Evolutionary conservation across 108 stramenopile species (phyloP).

Genomic region (Cyclotella distinguenda): DNA sequence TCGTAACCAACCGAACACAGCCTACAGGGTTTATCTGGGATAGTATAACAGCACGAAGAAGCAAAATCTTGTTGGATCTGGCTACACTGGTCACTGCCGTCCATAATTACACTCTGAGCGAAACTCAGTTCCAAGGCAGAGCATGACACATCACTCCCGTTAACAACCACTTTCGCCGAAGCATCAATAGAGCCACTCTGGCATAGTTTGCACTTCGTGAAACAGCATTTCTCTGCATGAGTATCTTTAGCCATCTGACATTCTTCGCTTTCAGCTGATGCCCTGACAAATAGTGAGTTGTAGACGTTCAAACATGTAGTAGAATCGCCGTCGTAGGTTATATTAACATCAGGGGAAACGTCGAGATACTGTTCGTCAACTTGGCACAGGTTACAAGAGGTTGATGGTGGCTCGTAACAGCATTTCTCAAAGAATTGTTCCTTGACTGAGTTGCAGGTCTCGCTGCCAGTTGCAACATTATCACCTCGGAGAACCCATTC

Average conservation of each 20-base stretch:
- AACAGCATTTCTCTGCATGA: slow-evolving; percentile 31
- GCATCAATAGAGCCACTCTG: slow-evolving; percentile 39
- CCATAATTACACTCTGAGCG: slow-evolving; percentile 24
- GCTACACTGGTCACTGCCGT: slow-evolving; percentile 31
- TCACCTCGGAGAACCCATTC: slow-evolving; percentile 42
- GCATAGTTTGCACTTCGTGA: slow-evolving; percentile 44
- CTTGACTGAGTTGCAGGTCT: slow-evolving; percentile 37
- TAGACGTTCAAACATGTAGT: slow-evolving; percentile 34
- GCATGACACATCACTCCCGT: slow-evolving; percentile 23
- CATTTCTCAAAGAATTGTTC: slow-evolving; percentile 38
- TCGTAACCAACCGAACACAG: slow-evolving; percentile 31
- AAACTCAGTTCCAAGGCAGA: slow-evolving; percentile 39
- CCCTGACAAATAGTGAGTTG: slow-evolving; percentile 45
- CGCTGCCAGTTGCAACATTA: slow-evolving; percentile 34
- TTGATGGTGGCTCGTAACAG: slow-evolving; percentile 36
- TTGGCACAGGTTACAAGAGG: slow-evolving; percentile 46
- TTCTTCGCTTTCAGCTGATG: slow-evolving; percentile 35
- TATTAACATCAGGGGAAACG: slow-evolving; percentile 18
- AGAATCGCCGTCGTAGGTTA: slow-evolving; percentile 25
- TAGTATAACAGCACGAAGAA: slow-evolving; percentile 38
- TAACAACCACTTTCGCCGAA: slow-evolving; percentile 27
- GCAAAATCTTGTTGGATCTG: slow-evolving; percentile 21
- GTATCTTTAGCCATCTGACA: slow-evolving; percentile 37
- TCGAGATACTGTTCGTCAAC: slow-evolving; percentile 36
- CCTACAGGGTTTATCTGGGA: slow-evolving; percentile 42